Evolutionary conservation across 768 basidiomycete species (phyloP).

Genomic region (Coprinopsis sp.): DNA sequence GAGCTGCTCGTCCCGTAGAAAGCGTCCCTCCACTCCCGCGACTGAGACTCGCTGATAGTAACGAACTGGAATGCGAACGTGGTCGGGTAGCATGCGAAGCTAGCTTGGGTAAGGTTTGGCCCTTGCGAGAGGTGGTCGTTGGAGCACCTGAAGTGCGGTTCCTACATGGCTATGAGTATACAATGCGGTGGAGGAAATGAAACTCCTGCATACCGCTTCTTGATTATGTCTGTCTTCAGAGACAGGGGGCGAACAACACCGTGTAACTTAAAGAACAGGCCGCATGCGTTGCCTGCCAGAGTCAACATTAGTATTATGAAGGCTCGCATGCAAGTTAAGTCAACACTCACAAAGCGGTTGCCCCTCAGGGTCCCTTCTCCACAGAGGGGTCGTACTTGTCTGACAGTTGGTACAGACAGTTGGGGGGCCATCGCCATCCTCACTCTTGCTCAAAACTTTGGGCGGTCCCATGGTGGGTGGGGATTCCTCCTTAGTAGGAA

Average conservation of each 20-base stretch:
- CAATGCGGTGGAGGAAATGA: background rate
- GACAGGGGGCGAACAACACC: constrained; percentile 92
- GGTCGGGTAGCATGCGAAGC: constrained; percentile 72
- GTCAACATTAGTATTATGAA: constrained; percentile 10
- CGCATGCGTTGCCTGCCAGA: constrained; percentile 78
- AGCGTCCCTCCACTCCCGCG: constrained; percentile 36
- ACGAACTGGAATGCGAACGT: constrained; percentile 62
- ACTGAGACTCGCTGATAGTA: constrained; percentile 40
- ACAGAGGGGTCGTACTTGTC: constrained; percentile 91
- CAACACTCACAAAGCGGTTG: constrained; percentile 76
- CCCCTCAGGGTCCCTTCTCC: constrained; percentile 90
- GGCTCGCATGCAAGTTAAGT: constrained; percentile 7
- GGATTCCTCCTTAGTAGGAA: constrained; percentile 21
- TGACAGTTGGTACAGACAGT: constrained; percentile 93
- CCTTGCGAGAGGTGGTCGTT: constrained; percentile 62
- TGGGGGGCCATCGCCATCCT: constrained; percentile 65
- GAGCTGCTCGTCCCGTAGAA: constrained; percentile 25
- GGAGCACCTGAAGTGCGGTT: constrained; percentile 80
- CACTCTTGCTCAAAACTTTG: constrained; percentile 45
- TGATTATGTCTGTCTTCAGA: constrained; percentile 95
- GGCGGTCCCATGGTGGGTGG: constrained; percentile 11
- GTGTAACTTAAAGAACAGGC: constrained; percentile 93
- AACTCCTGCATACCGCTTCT: constrained; percentile 67
- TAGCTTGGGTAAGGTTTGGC: constrained; percentile 63
- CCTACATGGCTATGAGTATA: constrained; percentile 32